A percentile compares a stretch with the other conserved stretches of the same genome.
phyloP scores from a whole-genome alignment of 1,284 basidiomycete genomes.

The Rhizopogon parksii region DNA sequence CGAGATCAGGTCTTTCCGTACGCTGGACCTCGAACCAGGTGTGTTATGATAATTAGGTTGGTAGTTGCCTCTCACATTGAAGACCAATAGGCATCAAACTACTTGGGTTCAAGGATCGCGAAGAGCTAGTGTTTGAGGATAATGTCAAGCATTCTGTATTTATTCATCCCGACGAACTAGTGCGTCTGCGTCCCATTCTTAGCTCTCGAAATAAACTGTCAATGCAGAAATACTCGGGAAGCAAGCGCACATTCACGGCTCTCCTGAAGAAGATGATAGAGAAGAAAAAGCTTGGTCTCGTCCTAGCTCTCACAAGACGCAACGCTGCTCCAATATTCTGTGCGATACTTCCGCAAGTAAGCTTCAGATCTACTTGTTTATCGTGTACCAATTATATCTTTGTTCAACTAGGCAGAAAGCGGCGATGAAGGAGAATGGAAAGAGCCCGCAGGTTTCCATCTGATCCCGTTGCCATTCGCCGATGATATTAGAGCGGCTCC shows the following conservation, averaged over 20 bases:
- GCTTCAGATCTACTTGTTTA: conserved; percentile 7
- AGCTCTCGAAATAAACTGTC: neutral
- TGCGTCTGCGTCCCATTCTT: conserved; percentile 27
- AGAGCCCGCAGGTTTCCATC: conserved; percentile 87
- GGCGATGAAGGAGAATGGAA: conserved; percentile 69
- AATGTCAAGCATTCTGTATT: conserved; percentile 91
- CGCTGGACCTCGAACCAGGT: conserved; percentile 73
- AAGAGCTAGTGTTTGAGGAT: conserved; percentile 73
- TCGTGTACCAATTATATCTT: neutral
- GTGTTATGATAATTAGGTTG: conserved; percentile 16
- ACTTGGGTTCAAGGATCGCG: conserved; percentile 84
- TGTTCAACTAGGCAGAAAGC: conserved; percentile 54
- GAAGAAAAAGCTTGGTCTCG: conserved; percentile 80
- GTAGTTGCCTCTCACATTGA: neutral
- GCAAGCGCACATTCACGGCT: conserved; percentile 86
- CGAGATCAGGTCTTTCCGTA: conserved; percentile 77
- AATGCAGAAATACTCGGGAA: conserved; percentile 73
- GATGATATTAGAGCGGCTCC: conserved; percentile 88
- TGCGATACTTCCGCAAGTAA: conserved; percentile 81
- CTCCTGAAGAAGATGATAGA: conserved; percentile 78
- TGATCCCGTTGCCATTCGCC: conserved; percentile 86
- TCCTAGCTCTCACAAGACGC: conserved; percentile 62
- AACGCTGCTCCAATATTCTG: conserved; percentile 79
- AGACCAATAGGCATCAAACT: conserved; percentile 64
- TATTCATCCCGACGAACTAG: conserved; percentile 88